Evolutionary conservation across 2,329 filamentous ascomycete genomes (phyloP).

Genomic region (Penicillium sp.): DNA sequence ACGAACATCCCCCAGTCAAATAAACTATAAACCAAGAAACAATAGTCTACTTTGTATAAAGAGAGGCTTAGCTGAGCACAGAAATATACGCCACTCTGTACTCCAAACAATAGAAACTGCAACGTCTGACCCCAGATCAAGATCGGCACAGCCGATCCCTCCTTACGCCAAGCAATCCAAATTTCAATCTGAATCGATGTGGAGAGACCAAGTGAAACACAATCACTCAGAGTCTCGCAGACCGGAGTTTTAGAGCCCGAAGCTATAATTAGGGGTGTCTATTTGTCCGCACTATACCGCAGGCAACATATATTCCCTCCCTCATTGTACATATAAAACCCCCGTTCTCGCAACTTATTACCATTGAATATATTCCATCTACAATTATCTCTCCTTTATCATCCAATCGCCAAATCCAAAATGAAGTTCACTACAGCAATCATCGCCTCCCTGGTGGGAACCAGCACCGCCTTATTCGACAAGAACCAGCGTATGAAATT

Average conservation of each 20-base stretch:
- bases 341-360: background rate
- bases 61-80: background rate
- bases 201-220: slow-evolving; percentile 22
- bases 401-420: background rate
- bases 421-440: slow-evolving; percentile 33
- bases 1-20: background rate
- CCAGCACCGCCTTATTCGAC: slow-evolving; percentile 30
- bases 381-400: background rate
- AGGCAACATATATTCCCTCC: background rate
- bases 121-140: background rate
- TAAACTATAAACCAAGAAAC: background rate
- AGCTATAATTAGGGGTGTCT: slow-evolving; percentile 5
- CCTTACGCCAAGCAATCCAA: slow-evolving; percentile 16
- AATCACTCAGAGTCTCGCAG: slow-evolving; percentile 9
- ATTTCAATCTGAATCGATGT: slow-evolving; percentile 7
- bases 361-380: background rate
- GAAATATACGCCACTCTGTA: background rate
- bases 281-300: background rate
- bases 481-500: slow-evolving; percentile 29
- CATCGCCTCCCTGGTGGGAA: slow-evolving; percentile 24
- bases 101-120: background rate
- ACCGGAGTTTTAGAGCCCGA: slow-evolving; percentile 1
- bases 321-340: background rate
- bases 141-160: background rate
- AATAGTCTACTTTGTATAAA: background rate